These are phyloP conservation scores for Eucalyptus globulus DNA, from an alignment of 345 rosid species.

Conservation along the genomic window DNA sequence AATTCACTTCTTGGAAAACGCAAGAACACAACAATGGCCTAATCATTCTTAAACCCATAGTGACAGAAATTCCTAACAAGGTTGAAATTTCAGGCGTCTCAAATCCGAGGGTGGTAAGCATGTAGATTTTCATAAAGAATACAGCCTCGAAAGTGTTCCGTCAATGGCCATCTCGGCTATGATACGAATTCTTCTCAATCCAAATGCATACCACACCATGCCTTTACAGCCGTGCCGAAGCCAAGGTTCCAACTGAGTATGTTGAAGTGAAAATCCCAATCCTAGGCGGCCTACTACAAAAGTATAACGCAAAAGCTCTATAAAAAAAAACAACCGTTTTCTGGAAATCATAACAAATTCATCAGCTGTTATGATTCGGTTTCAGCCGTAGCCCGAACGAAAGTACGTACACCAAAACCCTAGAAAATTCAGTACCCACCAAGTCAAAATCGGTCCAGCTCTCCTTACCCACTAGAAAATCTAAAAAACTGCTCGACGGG, in stretches of 20 bases:
- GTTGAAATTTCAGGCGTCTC: neutral
- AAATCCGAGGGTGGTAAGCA: neutral
- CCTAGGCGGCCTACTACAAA: neutral
- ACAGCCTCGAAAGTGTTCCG: neutral
- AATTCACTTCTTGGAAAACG: neutral
- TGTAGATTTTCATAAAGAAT: neutral
- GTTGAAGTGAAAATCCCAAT: neutral
- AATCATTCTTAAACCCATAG: neutral
- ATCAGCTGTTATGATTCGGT: neutral
- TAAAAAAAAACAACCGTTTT: neutral
- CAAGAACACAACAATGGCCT: neutral
- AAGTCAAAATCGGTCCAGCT: neutral
- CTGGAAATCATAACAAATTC: neutral
- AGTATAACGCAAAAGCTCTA: neutral
- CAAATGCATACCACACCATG: neutral
- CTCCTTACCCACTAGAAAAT: neutral
- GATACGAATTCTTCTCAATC: neutral
- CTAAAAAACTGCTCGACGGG: neutral
- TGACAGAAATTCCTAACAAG: neutral
- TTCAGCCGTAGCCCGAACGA: neutral
- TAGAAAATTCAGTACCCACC: neutral
- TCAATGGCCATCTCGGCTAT: neutral
- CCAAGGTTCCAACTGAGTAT: neutral
- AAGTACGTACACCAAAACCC: neutral
- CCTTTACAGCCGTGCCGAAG: neutral